phyloP scores from a whole-genome alignment of 345 rosid genomes.

The Lepidium didymum region DNA sequence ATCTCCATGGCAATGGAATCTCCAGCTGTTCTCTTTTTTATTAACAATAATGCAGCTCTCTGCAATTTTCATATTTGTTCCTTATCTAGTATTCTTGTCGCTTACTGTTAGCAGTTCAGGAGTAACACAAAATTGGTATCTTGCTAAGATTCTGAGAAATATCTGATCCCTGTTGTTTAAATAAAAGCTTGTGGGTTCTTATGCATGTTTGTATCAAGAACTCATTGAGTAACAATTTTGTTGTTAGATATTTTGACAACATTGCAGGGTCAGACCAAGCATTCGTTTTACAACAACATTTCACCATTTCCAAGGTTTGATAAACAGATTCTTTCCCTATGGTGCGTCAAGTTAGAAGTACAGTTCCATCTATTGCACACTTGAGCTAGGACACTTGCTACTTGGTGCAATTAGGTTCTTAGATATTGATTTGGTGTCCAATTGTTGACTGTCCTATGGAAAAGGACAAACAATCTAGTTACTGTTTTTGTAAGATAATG shows the following conservation, averaged over 20 bases:
- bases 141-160: neutral
- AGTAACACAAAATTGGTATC: constrained; percentile 2
- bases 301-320: neutral
- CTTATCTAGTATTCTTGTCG: constrained; percentile 6
- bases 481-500: neutral
- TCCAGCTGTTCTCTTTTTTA: constrained; percentile 1
- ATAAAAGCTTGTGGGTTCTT: neutral
- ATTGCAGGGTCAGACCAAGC: constrained; percentile 10
- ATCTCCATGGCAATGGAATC: constrained; percentile 26
- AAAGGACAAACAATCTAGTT: neutral
- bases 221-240: neutral
- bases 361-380: neutral
- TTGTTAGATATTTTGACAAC: constrained; percentile 1
- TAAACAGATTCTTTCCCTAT: neutral
- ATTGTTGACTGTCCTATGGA: neutral
- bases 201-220: neutral
- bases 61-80: constrained; percentile 7
- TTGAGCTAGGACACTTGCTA: constrained; percentile 3
- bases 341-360: constrained; percentile 12
- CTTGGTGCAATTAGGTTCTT: neutral
- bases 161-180: neutral
- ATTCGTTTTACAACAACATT: neutral
- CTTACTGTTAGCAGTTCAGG: neutral
- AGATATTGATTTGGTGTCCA: neutral
- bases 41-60: constrained; percentile 27